A percentile compares a stretch with the other conserved stretches of the same genome.
Evolutionary conservation across 139 green algal genomes (phyloP).

Genomic region (Mesotaenium endlicherianum): DNA sequence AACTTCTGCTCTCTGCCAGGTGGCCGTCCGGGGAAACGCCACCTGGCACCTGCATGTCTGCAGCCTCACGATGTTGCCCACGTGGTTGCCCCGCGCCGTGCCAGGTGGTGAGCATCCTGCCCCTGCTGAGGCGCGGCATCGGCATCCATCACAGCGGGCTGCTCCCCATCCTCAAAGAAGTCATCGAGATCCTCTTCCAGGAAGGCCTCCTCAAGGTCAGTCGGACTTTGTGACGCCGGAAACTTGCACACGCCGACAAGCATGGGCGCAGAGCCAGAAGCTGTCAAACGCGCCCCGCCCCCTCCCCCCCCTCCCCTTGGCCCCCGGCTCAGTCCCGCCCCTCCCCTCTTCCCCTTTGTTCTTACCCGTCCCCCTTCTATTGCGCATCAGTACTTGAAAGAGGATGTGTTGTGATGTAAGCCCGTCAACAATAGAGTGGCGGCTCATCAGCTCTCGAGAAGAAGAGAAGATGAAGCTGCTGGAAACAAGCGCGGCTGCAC

Average conservation of each 20-base stretch:
- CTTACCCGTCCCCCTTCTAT: neutral
- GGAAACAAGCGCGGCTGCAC: too few relatives aligned
- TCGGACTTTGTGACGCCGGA: neutral
- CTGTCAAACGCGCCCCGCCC: neutral
- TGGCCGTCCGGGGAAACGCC: too few relatives aligned
- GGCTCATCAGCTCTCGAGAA: too few relatives aligned
- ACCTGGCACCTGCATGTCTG: too few relatives aligned
- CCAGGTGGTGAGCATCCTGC: too few relatives aligned
- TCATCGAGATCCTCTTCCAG: conserved; percentile 97
- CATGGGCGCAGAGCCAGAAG: neutral
- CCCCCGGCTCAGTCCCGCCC: neutral
- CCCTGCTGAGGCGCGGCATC: conserved; percentile 82
- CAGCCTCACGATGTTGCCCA: too few relatives aligned
- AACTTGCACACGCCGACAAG: neutral
- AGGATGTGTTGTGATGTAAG: neutral
- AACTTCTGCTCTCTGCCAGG: too few relatives aligned
- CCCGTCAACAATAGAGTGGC: too few relatives aligned
- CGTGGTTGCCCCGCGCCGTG: too few relatives aligned
- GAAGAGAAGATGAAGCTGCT: too few relatives aligned
- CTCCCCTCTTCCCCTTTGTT: neutral
- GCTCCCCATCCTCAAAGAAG: conserved; percentile 95
- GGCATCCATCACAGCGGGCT: conserved; percentile 92
- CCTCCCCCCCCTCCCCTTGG: neutral
- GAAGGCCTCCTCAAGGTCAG: conserved; percentile 60
- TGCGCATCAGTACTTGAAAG: neutral